Conservation (phyloP, 2,329 filamentous ascomycete species). For the Alternaria infectoria region DNA sequence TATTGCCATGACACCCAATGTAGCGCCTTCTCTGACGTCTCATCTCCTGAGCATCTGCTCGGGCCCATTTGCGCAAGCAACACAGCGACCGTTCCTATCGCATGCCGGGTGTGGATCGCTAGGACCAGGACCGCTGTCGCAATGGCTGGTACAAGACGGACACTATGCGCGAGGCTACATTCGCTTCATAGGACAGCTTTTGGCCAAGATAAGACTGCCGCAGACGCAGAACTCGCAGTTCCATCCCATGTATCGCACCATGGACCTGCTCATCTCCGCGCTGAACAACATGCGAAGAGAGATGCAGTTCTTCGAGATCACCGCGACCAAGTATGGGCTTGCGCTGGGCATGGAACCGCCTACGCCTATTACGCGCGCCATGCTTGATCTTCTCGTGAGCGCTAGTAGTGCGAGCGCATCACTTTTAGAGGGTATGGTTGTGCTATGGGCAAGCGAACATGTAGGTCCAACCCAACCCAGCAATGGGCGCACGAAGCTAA, state of each 20-base stretch:
- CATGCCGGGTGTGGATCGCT: constrained; percentile 69
- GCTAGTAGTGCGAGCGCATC: constrained; percentile 58
- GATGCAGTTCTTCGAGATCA: constrained; percentile 70
- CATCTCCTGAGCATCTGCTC: constrained; percentile 62
- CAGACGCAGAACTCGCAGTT: constrained; percentile 51
- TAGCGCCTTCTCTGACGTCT: constrained; percentile 60
- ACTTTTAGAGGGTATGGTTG: constrained; percentile 71
- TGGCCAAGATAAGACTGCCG: constrained; percentile 66
- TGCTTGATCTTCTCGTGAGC: constrained; percentile 66
- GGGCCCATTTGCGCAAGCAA: constrained; percentile 61
- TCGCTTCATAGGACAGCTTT: constrained; percentile 68
- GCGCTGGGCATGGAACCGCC: constrained; percentile 55
- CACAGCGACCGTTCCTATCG: constrained; percentile 70
- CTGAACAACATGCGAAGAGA: constrained; percentile 71
- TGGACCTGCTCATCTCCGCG: constrained; percentile 68
- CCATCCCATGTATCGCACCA: constrained; percentile 61
- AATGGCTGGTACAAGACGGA: constrained; percentile 75
- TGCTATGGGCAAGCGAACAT: constrained; percentile 80
- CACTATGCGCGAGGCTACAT: constrained; percentile 75
- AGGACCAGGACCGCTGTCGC: constrained; percentile 61
- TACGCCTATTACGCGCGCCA: constrained; percentile 58
- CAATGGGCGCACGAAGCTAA: constrained; percentile 7
- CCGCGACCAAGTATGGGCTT: constrained; percentile 66
- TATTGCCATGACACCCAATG: constrained; percentile 24
- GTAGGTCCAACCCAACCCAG: constrained; percentile 36